Evolutionary conservation across 331 rosid species (phyloP), one percentile per base, ranked within the genome.

Genomic region (Rosa hybrid): DNA sequence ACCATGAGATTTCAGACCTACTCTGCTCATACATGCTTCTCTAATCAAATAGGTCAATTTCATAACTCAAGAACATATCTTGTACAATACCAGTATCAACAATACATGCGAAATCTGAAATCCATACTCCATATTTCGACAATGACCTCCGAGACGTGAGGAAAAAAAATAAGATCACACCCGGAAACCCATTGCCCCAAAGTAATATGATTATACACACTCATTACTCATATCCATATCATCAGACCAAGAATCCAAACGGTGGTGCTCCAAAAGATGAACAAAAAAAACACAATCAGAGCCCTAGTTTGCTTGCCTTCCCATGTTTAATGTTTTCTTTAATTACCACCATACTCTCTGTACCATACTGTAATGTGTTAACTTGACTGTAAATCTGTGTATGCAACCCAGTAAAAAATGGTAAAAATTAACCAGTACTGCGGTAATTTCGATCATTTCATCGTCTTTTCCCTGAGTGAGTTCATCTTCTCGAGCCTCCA

Each of bases 401-500:
- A 17, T 38, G 68, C 75, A 46, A 44, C 18, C 57, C 30, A 68
- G 38, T 41, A 13, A 18, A 74, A 41, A 57, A 75, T 21, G 78
- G 78, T 59, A 11, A 62, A 57, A 11, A 45, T 65, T 34, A 60
- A 60, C 9, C 79, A 59, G 42, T 23, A 50, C 54, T 41, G 23
- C 14, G 0, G 69, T 63, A 25, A 12, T 10, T 42, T 64, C 50
- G 71, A 80, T 88, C 83, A 80, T 53, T 60, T 86, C 79, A 74
- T 72, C 75, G 87, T 93, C 85, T 67, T 67, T 17, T 88, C 96
- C 81, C 80, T 89, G 68, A 88, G 64, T 1, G 98, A 91, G 78
- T 93, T 93, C 63, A 89, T 83, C 87, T 93, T 93, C 86, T 96
- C 98, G 1, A 90, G 85, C 70, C 78, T 90, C 98, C 92, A 96